phyloP scores from a whole-genome alignment of 225 moss, liverwort and hornwort species.

The Climacium dendroides region DNA sequence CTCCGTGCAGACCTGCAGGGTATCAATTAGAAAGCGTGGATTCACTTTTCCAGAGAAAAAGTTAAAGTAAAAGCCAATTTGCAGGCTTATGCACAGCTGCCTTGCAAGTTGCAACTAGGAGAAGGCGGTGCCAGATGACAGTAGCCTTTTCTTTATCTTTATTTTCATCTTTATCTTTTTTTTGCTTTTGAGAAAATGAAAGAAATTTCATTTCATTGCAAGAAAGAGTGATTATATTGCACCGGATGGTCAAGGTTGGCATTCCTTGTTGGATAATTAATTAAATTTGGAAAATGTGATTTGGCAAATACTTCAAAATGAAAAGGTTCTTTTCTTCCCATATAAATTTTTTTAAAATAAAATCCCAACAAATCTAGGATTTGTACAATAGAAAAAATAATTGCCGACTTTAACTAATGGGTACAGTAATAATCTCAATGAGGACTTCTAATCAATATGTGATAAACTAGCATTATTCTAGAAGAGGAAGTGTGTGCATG shows the following conservation, averaged over 20 bases:
- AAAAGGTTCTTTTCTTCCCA: neutral
- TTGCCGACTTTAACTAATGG: too few relatives aligned
- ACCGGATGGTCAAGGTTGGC: neutral
- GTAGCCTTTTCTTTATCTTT: too few relatives aligned
- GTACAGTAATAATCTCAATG: too few relatives aligned
- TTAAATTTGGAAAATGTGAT: neutral
- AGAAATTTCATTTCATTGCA: neutral
- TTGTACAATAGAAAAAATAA: too few relatives aligned
- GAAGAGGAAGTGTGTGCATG: too few relatives aligned
- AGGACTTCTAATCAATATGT: too few relatives aligned
- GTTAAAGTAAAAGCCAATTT: neutral
- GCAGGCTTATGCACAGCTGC: neutral
- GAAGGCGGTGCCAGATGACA: neutral
- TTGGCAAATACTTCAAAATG: neutral
- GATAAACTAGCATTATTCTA: too few relatives aligned
- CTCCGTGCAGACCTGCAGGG: neutral
- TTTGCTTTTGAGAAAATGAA: neutral
- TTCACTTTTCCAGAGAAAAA: neutral
- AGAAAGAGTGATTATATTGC: neutral
- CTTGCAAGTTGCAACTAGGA: neutral
- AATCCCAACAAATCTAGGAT: fast-evolving
- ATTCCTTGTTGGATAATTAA: neutral
- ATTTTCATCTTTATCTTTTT: too few relatives aligned
- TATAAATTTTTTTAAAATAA: neutral
- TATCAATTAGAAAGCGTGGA: neutral